Base-by-base conservation (phyloP, 192 early-diverging fungal species). In the Lobosporangium transversale region DNA sequence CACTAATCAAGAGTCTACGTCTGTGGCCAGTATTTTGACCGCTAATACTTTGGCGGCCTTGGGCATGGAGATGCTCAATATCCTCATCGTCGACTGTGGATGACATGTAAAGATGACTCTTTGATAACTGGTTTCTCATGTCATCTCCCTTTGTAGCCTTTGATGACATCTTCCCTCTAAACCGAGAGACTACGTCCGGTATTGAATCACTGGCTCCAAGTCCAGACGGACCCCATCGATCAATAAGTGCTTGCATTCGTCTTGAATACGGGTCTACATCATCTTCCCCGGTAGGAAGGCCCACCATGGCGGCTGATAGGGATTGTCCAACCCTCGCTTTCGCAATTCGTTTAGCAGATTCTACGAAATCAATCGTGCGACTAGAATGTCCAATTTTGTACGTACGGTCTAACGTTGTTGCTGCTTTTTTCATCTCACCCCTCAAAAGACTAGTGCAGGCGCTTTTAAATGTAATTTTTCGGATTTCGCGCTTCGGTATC, bases 321-420 rank as follows among this genome's bases (percentile, higher is more conserved):
- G 61, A 59, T 23, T 58, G 54, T 1, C 36, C 53, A 14, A 62
- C 36, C n/a, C 60, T 45, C 7, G 35, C 21, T 5, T 51, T 58
- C 20, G 69, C 17, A 29, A 73, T 58, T 21, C 37, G 17, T 9
- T 73, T 62, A 1, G 53, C 44, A 4, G 37, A 35, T 3, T 37
- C 29, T 27, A 64, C 40, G 43, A 58, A 73, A 20, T 56, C 42
- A 29, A 43, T n/a, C 10, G 69, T 73, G 29, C 59, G 52, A 23
- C 37, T 51, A 15, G 69, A 73, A 44, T 73, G 69, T 6, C 61
- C 69, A 21, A 73, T 31, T 6, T 47, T 10, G 4, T 27, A 57
- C 0, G 61, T 64, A 11, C 35, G 51, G 23, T 73, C 55, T 0
- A 56, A 31, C 2, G 15, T 33, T 17, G 62, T 56, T 4, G 23